phyloP scores from a whole-genome alignment of 306 rosid genomes.

The Gillenia trifoliata region DNA sequence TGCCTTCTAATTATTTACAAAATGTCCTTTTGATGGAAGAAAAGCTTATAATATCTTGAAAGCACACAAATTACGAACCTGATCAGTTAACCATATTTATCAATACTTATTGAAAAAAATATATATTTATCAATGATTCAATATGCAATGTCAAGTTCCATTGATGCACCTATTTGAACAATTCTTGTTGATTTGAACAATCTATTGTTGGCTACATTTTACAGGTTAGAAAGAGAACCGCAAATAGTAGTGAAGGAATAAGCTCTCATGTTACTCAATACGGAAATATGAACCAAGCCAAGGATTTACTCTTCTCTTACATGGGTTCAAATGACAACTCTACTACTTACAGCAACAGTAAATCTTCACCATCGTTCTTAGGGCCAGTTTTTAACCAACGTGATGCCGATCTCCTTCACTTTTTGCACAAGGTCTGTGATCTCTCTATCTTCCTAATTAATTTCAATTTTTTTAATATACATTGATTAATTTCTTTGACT shows the following conservation, averaged over 20 bases:
- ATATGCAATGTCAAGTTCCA: too few relatives aligned
- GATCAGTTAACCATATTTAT: too few relatives aligned
- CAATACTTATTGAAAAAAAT: too few relatives aligned
- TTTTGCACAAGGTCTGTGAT: slow-evolving; percentile 76
- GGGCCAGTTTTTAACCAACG: slow-evolving; percentile 69
- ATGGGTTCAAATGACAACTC: slow-evolving; percentile 88
- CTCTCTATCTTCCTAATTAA: slow-evolving; percentile 4
- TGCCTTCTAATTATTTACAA: too few relatives aligned
- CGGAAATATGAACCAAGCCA: slow-evolving; percentile 29
- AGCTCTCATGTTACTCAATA: slow-evolving; percentile 50
- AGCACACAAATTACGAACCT: too few relatives aligned
- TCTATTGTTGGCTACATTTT: not conserved
- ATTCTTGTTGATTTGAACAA: not conserved
- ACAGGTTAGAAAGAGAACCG: not conserved
- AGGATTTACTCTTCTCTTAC: slow-evolving; percentile 23
- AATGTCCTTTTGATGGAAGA: too few relatives aligned
- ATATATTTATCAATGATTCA: too few relatives aligned
- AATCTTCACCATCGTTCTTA: slow-evolving; percentile 17
- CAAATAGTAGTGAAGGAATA: not conserved
- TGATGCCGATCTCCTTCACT: slow-evolving; percentile 93
- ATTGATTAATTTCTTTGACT: not conserved
- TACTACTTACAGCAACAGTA: slow-evolving; percentile 17
- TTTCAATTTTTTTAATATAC: not conserved
- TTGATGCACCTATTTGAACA: too few relatives aligned
- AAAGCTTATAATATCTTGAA: not conserved